Evolutionary conservation across 164 flowering plant genomes (phyloP).

Genomic region (Cinnamomum chago): DNA sequence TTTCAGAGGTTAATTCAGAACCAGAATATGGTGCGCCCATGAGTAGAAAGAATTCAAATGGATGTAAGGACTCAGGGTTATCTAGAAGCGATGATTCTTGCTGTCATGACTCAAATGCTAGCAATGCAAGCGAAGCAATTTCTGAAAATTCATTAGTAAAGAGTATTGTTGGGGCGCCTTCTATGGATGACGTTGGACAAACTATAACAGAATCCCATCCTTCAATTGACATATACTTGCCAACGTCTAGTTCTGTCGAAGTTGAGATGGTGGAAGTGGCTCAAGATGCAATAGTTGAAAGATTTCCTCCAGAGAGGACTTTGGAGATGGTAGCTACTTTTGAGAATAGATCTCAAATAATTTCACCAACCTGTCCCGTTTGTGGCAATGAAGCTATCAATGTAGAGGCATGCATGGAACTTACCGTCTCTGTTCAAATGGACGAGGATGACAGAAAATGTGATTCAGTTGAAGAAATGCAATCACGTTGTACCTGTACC

Average conservation of each 20-base stretch:
- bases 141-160: constrained; percentile 17
- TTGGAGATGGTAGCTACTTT: constrained; percentile 3
- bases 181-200: background rate
- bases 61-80: background rate
- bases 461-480: constrained; percentile 17
- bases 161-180: background rate
- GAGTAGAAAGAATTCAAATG: constrained; percentile 3
- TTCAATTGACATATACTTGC: constrained; percentile 1
- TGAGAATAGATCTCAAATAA: background rate
- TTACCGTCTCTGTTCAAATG: constrained; percentile 8
- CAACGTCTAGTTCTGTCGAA: constrained; percentile 7
- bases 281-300: constrained; percentile 20
- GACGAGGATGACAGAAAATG: constrained; percentile 10
- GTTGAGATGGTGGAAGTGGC: constrained; percentile 17
- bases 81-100: background rate
- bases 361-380: constrained; percentile 5
- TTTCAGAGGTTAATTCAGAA: constrained; percentile 21
- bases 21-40: constrained; percentile 13
- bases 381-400: constrained; percentile 1
- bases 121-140: constrained; percentile 11
- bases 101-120: background rate
- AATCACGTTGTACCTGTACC: constrained; percentile 11
- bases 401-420: constrained; percentile 9
- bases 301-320: constrained; percentile 7
- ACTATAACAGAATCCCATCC: constrained; percentile 4